Evolutionary conservation across 2,329 filamentous ascomycete species (phyloP), one percentile per base, ranked within the genome.

Genomic region (Aspergillus novofumigatus): DNA sequence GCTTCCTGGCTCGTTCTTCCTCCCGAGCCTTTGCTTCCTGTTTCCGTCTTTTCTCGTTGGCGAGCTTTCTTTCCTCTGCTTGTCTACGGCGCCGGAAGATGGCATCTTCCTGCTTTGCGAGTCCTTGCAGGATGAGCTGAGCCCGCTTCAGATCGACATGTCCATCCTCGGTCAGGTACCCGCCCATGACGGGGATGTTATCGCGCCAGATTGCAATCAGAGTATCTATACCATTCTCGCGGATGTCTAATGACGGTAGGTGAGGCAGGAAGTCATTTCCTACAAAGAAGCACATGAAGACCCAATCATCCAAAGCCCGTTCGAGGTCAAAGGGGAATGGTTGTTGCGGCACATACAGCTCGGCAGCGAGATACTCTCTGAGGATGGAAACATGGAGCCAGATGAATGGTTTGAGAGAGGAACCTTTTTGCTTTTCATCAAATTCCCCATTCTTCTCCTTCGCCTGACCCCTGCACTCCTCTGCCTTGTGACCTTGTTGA

Each of bases 211-310:
- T 94, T n/a, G 91, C 88, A 63, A 92, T 96, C 55, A 99, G 81
- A 0, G 92, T 95, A 71, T 99, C 93, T 69, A 99, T 99, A 51
- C 93, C 93, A 71, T 97, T 92, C 70, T 99, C 94, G 59, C 94
- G 86, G 72, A 99, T 97, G 73, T 97, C 94, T 57, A 99, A 82
- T 67, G 93, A 96, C n/a, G 94, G 94, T 57, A 99, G 80, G 81
- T 99, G 94, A 52, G 94, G 94, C 65, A 99, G 78, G 78, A 99
- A 99, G 79, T 99, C 95, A 75, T 99, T 99, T 64, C 93, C 93
- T 56, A 97, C 93, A 72, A 97, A 97, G 78, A 95, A 97, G 77
- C 93, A 97, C 86, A 97, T 94, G 74, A 97, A 97, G 14, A 97
- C 91, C 94, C 93, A 97, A 72, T 97, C 93, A 74, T 97, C 94